A percentile compares a stretch with the other conserved stretches of the same genome.
phyloP scores from a whole-genome alignment of 202 grass and related monocot genomes.

The Bolboschoenoplectus hybrid region DNA sequence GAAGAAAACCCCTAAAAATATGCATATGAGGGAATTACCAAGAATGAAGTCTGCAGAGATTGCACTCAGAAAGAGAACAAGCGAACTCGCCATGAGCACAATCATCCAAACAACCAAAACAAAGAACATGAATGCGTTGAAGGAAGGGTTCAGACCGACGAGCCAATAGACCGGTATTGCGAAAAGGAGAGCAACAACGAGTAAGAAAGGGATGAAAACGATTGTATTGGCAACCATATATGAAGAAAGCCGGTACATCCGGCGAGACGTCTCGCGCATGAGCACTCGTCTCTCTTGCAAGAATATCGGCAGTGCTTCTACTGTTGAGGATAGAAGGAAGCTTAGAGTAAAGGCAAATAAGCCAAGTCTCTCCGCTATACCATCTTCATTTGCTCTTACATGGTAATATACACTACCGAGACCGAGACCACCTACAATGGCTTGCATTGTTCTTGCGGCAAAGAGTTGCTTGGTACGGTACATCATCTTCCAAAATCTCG shows the following conservation, averaged over 20 bases:
- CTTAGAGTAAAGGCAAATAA: conserved; percentile 91
- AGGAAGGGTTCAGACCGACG: conserved; percentile 57
- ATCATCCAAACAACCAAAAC: conserved; percentile 83
- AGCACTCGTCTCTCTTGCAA: conserved; percentile 86
- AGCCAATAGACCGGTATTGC: conserved; percentile 71
- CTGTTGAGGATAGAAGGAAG: conserved; percentile 92
- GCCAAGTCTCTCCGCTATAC: conserved; percentile 64
- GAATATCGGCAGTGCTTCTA: conserved; percentile 75
- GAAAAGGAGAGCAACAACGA: conserved; percentile 72
- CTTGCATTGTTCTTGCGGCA: conserved; percentile 67
- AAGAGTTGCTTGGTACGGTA: conserved; percentile 87
- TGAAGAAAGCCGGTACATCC: conserved; percentile 76
- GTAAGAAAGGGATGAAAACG: conserved; percentile 79
- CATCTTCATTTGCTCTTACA: conserved; percentile 45
- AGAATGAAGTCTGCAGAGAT: conserved; percentile 76
- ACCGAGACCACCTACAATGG: conserved; percentile 65
- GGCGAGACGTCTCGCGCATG: conserved; percentile 72
- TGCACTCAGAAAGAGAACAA: conserved; percentile 77
- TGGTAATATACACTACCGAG: conserved; percentile 83
- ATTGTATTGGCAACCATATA: conserved; percentile 74
- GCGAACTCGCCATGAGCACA: conserved; percentile 73
- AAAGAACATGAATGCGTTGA: conserved; percentile 62
- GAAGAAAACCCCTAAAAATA: conserved; percentile 81
- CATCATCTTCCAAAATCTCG: conserved; percentile 76
- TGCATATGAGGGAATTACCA: conserved; percentile 80